Base-by-base conservation (phyloP, 2,329 filamentous ascomycete genomes). In the Chrysosporium keratinophilum region DNA sequence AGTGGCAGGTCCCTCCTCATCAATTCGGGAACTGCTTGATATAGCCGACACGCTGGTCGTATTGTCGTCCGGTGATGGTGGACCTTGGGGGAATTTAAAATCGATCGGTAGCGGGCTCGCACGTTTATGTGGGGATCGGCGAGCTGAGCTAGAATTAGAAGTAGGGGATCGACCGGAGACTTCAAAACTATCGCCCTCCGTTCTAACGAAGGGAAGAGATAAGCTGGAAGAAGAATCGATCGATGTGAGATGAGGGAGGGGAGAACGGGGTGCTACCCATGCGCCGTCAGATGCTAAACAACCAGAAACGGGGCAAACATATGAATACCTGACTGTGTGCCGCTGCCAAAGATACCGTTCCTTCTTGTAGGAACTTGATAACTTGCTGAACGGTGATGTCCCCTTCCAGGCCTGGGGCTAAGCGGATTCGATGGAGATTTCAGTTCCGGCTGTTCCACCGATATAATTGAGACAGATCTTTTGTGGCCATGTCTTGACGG, bases 401-500 rank as follows among this genome's bases (percentile, higher is more conserved):
- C 80, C 61, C 81, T 81, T 15, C 64, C 65, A 17, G 80, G 78
- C 50, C 80, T 76, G 50, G 76, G 69, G 60, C 72, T 69, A 54
- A 65, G 65, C 39, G 58, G 64, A 15, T 62, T 64, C 53, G 59
- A 59, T n/a, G 62, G 66, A 37, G 63, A 64, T 68, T 64, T 56
- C 67, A 67, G 61, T 28, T 77, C 74, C 58, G 73, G 74, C 54
- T 54, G 51, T 28, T 83, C 84, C 61, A 91, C 80, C 9, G 87
- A 91, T 44, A 91, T 81, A 58, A 93, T 91, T 15, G 87, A 93
- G 31, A 93, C 77, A 2, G 87, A 91, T 61, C 86, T 78, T 66
- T 84, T 82, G 62, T 90, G 87, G 51, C 76, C 73, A 62, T 84
- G 80, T n/a, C 76, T 61, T 7, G 66, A 56, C 12, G 52, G 74